These are phyloP conservation scores for Diospyros lotus DNA, from an alignment of 148 eudicot genomes.

Conservation along the genomic window DNA sequence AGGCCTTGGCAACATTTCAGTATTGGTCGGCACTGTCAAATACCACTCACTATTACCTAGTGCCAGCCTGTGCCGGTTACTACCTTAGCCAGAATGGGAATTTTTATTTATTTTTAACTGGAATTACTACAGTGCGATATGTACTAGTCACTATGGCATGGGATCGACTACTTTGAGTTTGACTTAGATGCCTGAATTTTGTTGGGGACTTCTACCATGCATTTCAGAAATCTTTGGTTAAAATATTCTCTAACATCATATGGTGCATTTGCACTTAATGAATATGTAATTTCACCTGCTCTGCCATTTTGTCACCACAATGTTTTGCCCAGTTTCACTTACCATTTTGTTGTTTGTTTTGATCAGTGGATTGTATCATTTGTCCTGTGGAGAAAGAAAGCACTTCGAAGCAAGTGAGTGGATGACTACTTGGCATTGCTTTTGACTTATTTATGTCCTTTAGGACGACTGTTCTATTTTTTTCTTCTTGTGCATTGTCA, in stretches of 20 bases:
- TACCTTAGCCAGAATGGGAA: no score
- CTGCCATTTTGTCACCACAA: constrained; percentile 5
- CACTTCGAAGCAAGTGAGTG: constrained; percentile 30
- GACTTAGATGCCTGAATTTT: not conserved
- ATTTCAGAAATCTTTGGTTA: not conserved
- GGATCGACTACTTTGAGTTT: no score
- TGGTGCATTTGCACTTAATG: not conserved
- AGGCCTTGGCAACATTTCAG: no score
- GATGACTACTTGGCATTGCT: not conserved
- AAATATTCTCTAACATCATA: constrained; percentile 2
- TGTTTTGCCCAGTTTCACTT: not conserved
- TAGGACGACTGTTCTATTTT: not conserved
- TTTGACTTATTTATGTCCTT: not conserved
- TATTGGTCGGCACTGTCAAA: no score
- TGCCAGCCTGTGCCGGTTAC: no score
- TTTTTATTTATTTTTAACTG: no score
- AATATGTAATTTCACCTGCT: not conserved
- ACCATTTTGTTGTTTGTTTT: constrained; percentile 4
- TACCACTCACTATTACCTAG: no score
- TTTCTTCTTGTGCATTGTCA: not conserved
- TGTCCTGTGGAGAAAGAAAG: not conserved
- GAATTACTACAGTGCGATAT: no score
- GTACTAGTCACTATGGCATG: no score
- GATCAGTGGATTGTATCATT: constrained; percentile 11
- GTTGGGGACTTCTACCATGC: not conserved